These are phyloP conservation scores for Cladophialophora immunda DNA, from an alignment of 2,329 filamentous ascomycete genomes.

Conservation along the genomic window DNA sequence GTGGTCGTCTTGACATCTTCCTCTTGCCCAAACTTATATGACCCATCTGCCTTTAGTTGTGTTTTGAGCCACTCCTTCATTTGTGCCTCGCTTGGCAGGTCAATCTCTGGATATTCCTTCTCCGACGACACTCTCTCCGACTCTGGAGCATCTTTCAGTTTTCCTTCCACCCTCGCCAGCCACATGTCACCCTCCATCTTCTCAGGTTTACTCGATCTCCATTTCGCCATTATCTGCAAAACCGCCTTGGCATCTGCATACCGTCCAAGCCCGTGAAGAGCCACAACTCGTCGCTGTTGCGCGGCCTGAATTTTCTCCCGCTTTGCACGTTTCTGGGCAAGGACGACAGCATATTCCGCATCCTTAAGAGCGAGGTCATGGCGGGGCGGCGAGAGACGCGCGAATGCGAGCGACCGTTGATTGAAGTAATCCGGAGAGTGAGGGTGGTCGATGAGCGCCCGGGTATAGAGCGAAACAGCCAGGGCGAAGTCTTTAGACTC, in stretches of 20 bases:
- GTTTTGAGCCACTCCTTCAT: conserved; percentile 47
- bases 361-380: conserved; percentile 73
- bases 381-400: conserved; percentile 65
- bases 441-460: conserved; percentile 69
- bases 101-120: conserved; percentile 62
- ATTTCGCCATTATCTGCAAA: conserved; percentile 65
- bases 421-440: conserved; percentile 80
- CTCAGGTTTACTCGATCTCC: conserved; percentile 51
- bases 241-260: conserved; percentile 80
- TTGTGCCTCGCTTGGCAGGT: conserved; percentile 53
- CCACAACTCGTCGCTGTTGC: conserved; percentile 80
- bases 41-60: conserved; percentile 42
- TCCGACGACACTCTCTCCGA: conserved; percentile 58
- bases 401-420: conserved; percentile 80
- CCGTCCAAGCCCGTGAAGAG: conserved; percentile 73
- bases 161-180: conserved; percentile 63
- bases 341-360: conserved; percentile 70
- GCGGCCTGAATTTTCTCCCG: conserved; percentile 80
- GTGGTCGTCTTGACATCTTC: not conserved
- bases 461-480: conserved; percentile 74
- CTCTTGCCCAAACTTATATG: conserved; percentile 29
- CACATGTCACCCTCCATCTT: conserved; percentile 58
- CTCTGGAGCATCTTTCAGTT: conserved; percentile 59
- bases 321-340: conserved; percentile 73
- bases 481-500: conserved; percentile 69